phyloP scores from a whole-genome alignment of 805 yeast genomes.

The Starmerella ratchasimensis region DNA sequence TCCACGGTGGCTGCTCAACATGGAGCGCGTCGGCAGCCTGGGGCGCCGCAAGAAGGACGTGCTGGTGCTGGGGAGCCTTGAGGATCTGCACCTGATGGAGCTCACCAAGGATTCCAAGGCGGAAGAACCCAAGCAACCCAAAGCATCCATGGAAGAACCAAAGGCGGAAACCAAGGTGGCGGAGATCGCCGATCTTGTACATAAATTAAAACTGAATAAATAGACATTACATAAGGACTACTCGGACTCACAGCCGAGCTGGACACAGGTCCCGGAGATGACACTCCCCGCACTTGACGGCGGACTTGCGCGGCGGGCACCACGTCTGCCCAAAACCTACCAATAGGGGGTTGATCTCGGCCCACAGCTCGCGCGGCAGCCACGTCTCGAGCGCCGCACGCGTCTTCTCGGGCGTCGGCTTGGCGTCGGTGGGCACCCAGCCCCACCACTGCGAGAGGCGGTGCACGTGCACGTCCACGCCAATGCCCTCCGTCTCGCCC shows the following conservation, averaged over 20 bases:
- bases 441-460: constrained; percentile 66
- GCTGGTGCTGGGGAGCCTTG: constrained; percentile 49
- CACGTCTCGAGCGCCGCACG: constrained; percentile 54
- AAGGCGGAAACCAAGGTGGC: no score
- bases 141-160: no score
- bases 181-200: no score
- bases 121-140: no score
- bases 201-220: no score
- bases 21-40: constrained; percentile 60
- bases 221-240: no score
- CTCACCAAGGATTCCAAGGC: not conserved
- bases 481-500: constrained; percentile 65
- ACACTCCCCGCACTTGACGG: constrained; percentile 7
- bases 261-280: constrained; percentile 10
- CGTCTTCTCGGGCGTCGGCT: constrained; percentile 62
- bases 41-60: constrained; percentile 48
- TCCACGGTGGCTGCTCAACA: constrained; percentile 55
- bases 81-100: constrained; percentile 24
- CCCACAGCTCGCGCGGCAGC: constrained; percentile 66
- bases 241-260: no score
- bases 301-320: constrained; percentile 45
- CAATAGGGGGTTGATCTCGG: constrained; percentile 66
- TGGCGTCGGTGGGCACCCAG: constrained; percentile 44
- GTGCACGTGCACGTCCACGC: constrained; percentile 86
- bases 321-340: constrained; percentile 92